Base-by-base conservation (phyloP, 2,329 filamentous ascomycete genomes). In the Cercospora nicotianae region DNA sequence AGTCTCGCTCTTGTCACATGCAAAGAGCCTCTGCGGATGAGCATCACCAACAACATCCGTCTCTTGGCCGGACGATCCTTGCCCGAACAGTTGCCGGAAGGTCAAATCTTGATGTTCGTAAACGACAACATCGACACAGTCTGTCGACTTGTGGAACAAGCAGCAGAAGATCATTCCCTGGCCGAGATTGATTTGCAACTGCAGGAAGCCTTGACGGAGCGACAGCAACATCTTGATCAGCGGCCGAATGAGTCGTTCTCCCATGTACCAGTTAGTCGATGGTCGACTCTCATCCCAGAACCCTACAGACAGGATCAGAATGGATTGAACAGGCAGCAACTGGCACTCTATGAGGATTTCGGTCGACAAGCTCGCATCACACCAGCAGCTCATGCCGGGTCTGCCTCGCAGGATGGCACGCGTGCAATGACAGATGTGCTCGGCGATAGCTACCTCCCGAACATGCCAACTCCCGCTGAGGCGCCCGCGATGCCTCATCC, bases 41-140 rank as follows among this genome's bases (percentile, higher is more conserved):
- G 96, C 81, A 96, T 99, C 80, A 96, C 91, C 64, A 99, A 98
- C 80, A 96, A 98, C 77, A 93, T 99, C 79, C 91, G 95, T n/a
- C 86, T 96, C 42, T 89, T 92, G 64, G 91, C 92, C 13, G 65
- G 72, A 63, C 83, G 86, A 66, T 86, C 87, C 61, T 81, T 87
- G 48, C 85, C 85, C 2, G 87, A 90, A 74, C 91, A 92, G 16
- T 86, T 99, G 69, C 93, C 95, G 0, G 95, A 99, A 81, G 95
- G 95, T 6, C 92, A 95, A 33, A 95, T 99, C 69, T 87, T 98
- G 66, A 97, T 99, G 92, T 98, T 96, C 80, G 94, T 99, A 69
- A 99, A 98, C 79, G 94, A 96, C 72, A 99, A 99, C 78, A 86
- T 99, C 31, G 95, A 99, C 74, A 86, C 93, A 48, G 94, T 96